A percentile compares a stretch with the other conserved stretches of the same genome.
phyloP scores from a whole-genome alignment of 73 alveolate genomes.

The Halteria grandinella region DNA sequence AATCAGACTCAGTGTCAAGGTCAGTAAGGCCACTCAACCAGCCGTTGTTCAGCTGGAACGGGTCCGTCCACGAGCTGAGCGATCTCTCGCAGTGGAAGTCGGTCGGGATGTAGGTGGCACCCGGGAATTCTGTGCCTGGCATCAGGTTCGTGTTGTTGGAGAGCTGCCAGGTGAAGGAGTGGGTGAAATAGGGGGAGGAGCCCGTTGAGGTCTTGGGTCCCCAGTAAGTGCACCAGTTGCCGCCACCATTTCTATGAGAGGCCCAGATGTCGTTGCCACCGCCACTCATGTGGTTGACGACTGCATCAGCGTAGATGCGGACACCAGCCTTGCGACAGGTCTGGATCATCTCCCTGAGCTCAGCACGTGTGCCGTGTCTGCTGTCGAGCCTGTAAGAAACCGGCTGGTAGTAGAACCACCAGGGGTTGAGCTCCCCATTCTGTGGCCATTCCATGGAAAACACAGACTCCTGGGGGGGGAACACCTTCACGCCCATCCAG shows the following conservation, averaged over 20 bases:
- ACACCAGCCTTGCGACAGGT: slow-evolving; percentile 87
- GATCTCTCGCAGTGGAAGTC: slow-evolving; percentile 95
- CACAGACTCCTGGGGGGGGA: slow-evolving; percentile 92
- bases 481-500: slow-evolving; percentile 94
- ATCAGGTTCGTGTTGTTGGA: slow-evolving; percentile 75
- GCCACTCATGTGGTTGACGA: slow-evolving; percentile 94
- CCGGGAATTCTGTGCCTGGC: slow-evolving; percentile 91
- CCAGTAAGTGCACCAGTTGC: slow-evolving; percentile 71
- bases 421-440: slow-evolving; percentile 96
- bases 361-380: slow-evolving; percentile 92
- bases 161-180: slow-evolving; percentile 73
- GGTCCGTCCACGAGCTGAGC: slow-evolving; percentile 84
- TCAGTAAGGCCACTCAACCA: slow-evolving; percentile 85
- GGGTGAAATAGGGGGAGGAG: slow-evolving; percentile 91
- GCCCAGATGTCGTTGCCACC: slow-evolving; percentile 94
- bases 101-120: slow-evolving; percentile 88
- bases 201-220: slow-evolving; percentile 89
- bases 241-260: slow-evolving; percentile 77
- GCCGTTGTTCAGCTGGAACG: slow-evolving; percentile 80
- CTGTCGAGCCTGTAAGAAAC: slow-evolving; percentile 87
- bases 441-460: slow-evolving; percentile 85
- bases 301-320: slow-evolving; percentile 96
- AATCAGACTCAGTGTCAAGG: slow-evolving; percentile 85
- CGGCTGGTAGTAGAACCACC: slow-evolving; percentile 97
- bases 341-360: slow-evolving; percentile 87